A percentile compares a stretch with the other conserved stretches of the same genome.
Conservation (phyloP, 345 rosid species). For the Reutealis trisperma region DNA sequence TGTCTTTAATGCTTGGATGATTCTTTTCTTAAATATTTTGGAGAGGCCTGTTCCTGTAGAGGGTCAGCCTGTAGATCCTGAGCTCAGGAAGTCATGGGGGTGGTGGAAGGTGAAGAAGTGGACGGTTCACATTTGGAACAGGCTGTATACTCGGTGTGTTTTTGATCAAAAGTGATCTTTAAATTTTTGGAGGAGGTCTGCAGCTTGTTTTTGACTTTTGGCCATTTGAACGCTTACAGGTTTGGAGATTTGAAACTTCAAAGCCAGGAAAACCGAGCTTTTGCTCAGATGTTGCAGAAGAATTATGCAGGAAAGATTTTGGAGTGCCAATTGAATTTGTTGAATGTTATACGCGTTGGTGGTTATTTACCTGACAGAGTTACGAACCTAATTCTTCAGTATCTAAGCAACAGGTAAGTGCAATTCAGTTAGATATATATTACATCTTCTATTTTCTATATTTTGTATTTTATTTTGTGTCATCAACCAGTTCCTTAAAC, state of each 20-base stretch:
- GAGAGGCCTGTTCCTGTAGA: slow-evolving; percentile 95
- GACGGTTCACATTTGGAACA: slow-evolving; percentile 93
- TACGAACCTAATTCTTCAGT: slow-evolving; percentile 91
- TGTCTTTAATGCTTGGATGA: slow-evolving; percentile 93
- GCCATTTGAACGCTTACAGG: slow-evolving; percentile 41
- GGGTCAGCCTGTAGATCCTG: slow-evolving; percentile 89
- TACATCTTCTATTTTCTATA: background rate
- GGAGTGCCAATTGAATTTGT: slow-evolving; percentile 84
- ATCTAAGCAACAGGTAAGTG: slow-evolving; percentile 85
- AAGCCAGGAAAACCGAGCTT: slow-evolving; percentile 78
- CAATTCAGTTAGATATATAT: background rate
- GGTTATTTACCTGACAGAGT: slow-evolving; percentile 97
- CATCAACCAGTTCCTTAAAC: background rate
- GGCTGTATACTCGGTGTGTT: slow-evolving; percentile 82
- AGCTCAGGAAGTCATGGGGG: slow-evolving; percentile 94
- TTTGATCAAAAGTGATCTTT: slow-evolving; percentile 2
- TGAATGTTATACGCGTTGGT: slow-evolving; percentile 80
- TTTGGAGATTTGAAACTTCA: slow-evolving; percentile 96
- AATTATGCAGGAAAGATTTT: slow-evolving; percentile 88
- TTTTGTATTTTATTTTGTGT: background rate
- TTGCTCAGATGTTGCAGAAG: slow-evolving; percentile 91
- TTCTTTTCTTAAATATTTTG: slow-evolving; percentile 78
- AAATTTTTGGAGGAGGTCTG: background rate
- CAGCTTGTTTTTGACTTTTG: background rate
- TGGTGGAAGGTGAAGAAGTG: slow-evolving; percentile 99